These are phyloP conservation scores for Tillandsia fasciculata DNA, from an alignment of 176 grass and related monocot genomes.

Conservation along the genomic window DNA sequence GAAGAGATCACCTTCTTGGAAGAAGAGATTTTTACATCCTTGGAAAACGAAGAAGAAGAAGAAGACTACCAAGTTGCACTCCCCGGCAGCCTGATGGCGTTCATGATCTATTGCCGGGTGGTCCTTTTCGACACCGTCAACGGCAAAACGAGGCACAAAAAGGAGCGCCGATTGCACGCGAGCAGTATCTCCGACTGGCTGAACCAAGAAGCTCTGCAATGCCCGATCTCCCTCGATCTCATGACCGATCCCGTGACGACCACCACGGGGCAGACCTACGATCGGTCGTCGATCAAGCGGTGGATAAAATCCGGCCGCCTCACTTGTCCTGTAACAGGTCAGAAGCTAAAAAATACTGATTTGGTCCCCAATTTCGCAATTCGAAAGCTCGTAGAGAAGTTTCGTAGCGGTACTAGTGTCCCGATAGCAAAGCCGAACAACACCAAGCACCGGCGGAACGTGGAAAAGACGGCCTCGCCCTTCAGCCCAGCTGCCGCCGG, in stretches of 20 bases:
- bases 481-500: slow-evolving; percentile 26
- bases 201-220: slow-evolving; percentile 46
- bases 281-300: slow-evolving; percentile 55
- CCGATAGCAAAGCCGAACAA: slow-evolving; percentile 20
- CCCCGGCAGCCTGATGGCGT: slow-evolving; percentile 34
- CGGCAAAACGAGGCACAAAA: slow-evolving; percentile 4
- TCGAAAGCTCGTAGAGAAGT: slow-evolving; percentile 37
- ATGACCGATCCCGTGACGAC: slow-evolving; percentile 83
- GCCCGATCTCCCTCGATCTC: slow-evolving; percentile 79
- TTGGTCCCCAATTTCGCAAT: slow-evolving; percentile 58
- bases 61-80: slow-evolving; percentile 22
- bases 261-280: slow-evolving; percentile 80
- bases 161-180: not conserved
- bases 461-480: slow-evolving; percentile 37
- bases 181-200: slow-evolving; percentile 45
- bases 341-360: slow-evolving; percentile 38
- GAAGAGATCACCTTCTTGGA: slow-evolving; percentile 57
- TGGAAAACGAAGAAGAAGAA: slow-evolving; percentile 14
- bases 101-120: slow-evolving; percentile 74
- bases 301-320: slow-evolving; percentile 55
- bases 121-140: slow-evolving; percentile 52
- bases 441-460: slow-evolving; percentile 32
- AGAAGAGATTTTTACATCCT: slow-evolving; percentile 18
- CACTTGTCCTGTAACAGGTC: slow-evolving; percentile 75
- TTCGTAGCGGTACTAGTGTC: slow-evolving; percentile 39